These are phyloP conservation scores for Alternaria solani DNA, from an alignment of 2,329 filamentous ascomycete genomes.

Conservation along the genomic window DNA sequence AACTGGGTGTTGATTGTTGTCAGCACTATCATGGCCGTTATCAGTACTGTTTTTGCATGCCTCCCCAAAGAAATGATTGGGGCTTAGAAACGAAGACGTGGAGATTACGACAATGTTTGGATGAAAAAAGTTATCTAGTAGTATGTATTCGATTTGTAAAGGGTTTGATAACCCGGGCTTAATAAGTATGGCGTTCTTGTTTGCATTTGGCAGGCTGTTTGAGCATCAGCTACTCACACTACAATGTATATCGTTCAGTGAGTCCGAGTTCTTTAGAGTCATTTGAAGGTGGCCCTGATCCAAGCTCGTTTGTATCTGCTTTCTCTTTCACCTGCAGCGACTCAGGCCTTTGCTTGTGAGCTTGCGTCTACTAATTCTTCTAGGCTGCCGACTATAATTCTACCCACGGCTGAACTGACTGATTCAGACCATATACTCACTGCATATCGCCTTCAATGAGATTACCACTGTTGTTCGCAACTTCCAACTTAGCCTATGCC, in stretches of 20 bases:
- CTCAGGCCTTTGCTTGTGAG: neutral
- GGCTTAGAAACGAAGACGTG: conserved; percentile 5
- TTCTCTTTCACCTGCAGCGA: neutral
- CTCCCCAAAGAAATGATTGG: conserved; percentile 70
- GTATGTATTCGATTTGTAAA: neutral
- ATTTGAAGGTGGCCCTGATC: neutral
- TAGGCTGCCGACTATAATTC: no score
- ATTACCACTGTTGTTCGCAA: neutral
- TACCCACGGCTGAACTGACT: neutral
- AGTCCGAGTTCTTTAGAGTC: neutral
- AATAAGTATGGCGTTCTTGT: conserved; percentile 12
- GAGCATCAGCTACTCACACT: neutral
- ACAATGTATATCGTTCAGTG: neutral
- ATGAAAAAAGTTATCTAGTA: conserved; percentile 1
- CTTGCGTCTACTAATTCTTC: neutral
- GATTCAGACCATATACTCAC: neutral
- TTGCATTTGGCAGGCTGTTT: conserved; percentile 12
- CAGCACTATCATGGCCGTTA: conserved; percentile 72
- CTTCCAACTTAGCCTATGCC: neutral
- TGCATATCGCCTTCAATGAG: neutral
- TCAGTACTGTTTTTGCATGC: conserved; percentile 89
- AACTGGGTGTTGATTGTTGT: conserved; percentile 74
- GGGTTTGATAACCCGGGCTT: conserved; percentile 8
- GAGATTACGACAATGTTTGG: neutral
- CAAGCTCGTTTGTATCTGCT: neutral